Percentiles rank a stretch among this genome's conserved stretches.
These are phyloP conservation scores for Talaromyces wortmannii DNA, from an alignment of 495 filamentous ascomycete genomes.

Conservation along the genomic window DNA sequence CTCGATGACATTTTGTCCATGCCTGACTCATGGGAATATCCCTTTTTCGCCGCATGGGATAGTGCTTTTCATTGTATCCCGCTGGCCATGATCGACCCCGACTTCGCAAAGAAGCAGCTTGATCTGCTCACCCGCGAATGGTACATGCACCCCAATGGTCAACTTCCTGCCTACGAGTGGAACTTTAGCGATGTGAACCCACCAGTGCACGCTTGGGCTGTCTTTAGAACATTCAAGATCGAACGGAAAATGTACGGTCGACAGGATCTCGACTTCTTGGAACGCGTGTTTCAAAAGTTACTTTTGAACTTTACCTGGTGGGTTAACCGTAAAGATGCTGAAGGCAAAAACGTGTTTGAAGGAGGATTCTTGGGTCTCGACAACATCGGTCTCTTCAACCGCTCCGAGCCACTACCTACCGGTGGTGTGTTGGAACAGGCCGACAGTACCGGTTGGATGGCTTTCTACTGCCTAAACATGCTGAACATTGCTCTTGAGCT, in stretches of 20 bases:
- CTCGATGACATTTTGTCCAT: constrained; percentile 93
- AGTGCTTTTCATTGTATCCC: constrained; percentile 95
- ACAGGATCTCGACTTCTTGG: constrained; percentile 90
- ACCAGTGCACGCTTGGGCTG: constrained; percentile 92
- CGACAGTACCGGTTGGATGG: constrained; percentile 98
- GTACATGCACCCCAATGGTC: constrained; percentile 99
- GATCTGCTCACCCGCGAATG: constrained; percentile 93
- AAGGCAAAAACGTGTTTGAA: constrained; percentile 95
- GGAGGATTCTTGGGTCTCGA: constrained; percentile 95
- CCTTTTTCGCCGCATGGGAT: constrained; percentile 97
- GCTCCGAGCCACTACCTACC: constrained; percentile 92
- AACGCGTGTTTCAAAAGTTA: constrained; percentile 94
- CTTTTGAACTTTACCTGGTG: constrained; percentile 98
- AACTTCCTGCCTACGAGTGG: constrained; percentile 91
- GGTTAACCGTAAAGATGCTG: constrained; percentile 91
- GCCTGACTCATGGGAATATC: constrained; percentile 98
- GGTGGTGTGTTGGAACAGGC: constrained; percentile 92
- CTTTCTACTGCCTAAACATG: constrained; percentile 92
- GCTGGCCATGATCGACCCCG: constrained; percentile 92
- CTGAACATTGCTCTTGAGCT: constrained; percentile 92
- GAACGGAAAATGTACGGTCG: constrained; percentile 95
- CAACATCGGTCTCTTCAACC: constrained; percentile 96
- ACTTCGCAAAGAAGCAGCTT: constrained; percentile 95
- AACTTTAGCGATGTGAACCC: constrained; percentile 98
- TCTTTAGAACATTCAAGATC: constrained; percentile 94